Evolutionary conservation across 768 basidiomycete genomes (phyloP), one percentile per base, ranked within the genome.

Genomic region (Clitopilus hobsonii): DNA sequence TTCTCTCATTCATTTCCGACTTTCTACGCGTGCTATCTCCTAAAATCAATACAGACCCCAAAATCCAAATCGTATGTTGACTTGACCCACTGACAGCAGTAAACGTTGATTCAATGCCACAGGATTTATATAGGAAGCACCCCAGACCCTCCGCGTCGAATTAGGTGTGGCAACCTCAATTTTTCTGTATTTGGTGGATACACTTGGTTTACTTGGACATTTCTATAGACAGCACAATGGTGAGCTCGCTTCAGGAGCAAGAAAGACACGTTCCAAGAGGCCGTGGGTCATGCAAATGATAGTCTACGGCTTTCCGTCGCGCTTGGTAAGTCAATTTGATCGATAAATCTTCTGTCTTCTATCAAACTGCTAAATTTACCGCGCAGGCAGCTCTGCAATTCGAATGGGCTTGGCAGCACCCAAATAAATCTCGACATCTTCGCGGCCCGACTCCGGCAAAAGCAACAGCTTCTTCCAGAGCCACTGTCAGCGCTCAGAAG

Each of bases 241-340:
- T 25, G 83, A 88, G 66, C 67, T 91, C 54, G 70, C 77, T 0
- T 80, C 82, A 62, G 91, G 91, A 16, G 91, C 89, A 8, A 76
- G 73, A 68, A 87, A 81, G 67, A 92, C 90, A 0, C 70, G 69
- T 41, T 60, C 71, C 23, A 78, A 79, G 47, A 67, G 87, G 23
- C 88, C 88, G 38, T 92, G 89, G 90, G 77, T 83, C 10, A 91
- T 94, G 89, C 84, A 87, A 56, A 86, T 92, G 85, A 85, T 92
- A 30, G 85, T 92, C 1, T 79, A 89, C 64, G 91, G 91, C 4
- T 92, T 94, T 61, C 89, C 90, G 0, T 89, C 86, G 54, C 84
- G 82, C 65, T 67, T 79, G 41, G 78, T 77, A 56, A 36, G 69
- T 56, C 41, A 5, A 16, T 20, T n/a, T 32, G 22, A 51, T 52